Percentiles rank a stretch among this genome's conserved stretches.
Evolutionary conservation across 1,284 basidiomycete species (phyloP).

Genomic region (Chondrostereum purpureum): DNA sequence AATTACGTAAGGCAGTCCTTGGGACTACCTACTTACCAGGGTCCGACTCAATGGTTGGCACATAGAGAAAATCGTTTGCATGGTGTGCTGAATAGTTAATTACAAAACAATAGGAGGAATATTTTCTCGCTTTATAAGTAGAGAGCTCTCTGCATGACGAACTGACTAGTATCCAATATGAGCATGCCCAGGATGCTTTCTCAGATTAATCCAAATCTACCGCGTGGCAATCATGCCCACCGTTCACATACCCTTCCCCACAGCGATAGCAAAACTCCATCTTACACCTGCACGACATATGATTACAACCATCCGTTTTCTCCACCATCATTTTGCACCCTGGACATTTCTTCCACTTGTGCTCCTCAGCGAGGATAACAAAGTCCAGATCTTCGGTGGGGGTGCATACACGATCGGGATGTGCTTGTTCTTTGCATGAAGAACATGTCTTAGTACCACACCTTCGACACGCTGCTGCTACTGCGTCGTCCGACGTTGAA

Average conservation of each 20-base stretch:
- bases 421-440: constrained; percentile 27
- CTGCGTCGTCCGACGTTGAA: background rate
- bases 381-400: constrained; percentile 5
- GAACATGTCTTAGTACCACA: constrained; percentile 29
- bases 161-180: no score
- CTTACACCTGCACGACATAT: constrained; percentile 18
- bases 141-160: no score
- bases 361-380: constrained; percentile 14
- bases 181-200: no score
- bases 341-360: constrained; percentile 18
- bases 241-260: constrained; percentile 8
- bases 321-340: constrained; percentile 18
- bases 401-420: constrained; percentile 19
- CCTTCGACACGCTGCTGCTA: constrained; percentile 15
- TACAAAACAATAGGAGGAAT: no score
- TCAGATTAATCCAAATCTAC: no score
- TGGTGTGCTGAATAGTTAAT: no score
- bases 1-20: no score
- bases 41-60: no score
- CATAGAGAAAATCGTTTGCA: no score
- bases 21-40: no score
- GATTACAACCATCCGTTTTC: constrained; percentile 17
- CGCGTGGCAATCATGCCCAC: background rate
- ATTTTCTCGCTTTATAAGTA: no score
- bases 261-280: constrained; percentile 19